Evolutionary conservation across 2,329 filamentous ascomycete genomes (phyloP), one percentile per base, ranked within the genome.

Genomic region (Hypomyces rosellus): DNA sequence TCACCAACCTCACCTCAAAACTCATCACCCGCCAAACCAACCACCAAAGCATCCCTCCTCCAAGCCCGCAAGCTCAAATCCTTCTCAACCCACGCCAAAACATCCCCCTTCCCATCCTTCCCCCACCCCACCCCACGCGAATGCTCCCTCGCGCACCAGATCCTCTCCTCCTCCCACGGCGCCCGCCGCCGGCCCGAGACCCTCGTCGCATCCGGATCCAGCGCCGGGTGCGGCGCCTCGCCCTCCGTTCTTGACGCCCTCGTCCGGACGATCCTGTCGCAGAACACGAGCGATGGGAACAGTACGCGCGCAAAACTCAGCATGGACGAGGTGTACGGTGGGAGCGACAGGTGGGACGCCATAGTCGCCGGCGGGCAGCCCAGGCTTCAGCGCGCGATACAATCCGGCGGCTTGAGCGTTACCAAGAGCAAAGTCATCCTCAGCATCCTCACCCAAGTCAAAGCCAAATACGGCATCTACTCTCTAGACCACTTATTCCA

Each of bases 361-460:
- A 71, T 77, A 46, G 70, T 60, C 5, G 54, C 53, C 1, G 73
- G 72, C 34, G 71, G 74, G 0, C 63, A 64, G 39, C 54, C 62
- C 13, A 67, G 65, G 55, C 64, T 77, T 5, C 66, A 73, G 53
- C 73, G 82, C 57, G 80, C 86, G 0, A 90, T 91, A 60, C 81
- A 82, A 63, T 75, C 75, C 20, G 88, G 88, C 30, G 88, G 88
- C 0, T 71, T 92, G 1, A 84, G 82, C 13, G 77, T 78, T 34
- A 74, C 80, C n/a, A 93, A 92, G 67, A 86, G 82, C 61, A 83
- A 79, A 51, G 81, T 84, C 57, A 88, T 92, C 57, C 80, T 90
- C 56, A 67, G 70, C 34, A 84, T 89, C 48, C 69, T 92, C 59
- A 70, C 77, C 44, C 83, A 88, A 61, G 85, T 84, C 36, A 73